These are phyloP conservation scores for Sorghum bicolor DNA, from an alignment of 176 grass and related monocot species.

Conservation along the genomic window DNA sequence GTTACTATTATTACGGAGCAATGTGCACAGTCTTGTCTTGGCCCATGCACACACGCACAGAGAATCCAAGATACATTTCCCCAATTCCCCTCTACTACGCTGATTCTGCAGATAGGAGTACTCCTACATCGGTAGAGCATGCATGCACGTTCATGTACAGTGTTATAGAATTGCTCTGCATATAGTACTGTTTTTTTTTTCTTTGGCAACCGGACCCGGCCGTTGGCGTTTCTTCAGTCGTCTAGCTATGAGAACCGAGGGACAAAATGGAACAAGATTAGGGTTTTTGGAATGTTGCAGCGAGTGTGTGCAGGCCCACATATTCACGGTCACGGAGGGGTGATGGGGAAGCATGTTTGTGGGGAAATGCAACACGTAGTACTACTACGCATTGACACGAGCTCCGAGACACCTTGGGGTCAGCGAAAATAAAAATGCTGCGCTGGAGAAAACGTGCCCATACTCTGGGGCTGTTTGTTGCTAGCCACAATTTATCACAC, in stretches of 20 bases:
- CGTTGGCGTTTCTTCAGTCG: background rate
- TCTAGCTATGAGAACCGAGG: background rate
- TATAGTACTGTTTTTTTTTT: background rate
- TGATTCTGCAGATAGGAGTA: background rate
- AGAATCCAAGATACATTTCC: background rate
- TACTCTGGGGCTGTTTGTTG: too few relatives aligned
- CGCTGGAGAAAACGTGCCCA: background rate
- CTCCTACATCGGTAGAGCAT: background rate
- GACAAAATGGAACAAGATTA: conserved; percentile 11
- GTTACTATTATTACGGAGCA: conserved; percentile 17
- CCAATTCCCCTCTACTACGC: background rate
- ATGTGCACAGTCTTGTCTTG: conserved; percentile 14
- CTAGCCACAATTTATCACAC: too few relatives aligned
- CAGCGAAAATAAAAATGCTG: background rate
- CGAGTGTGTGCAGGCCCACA: background rate
- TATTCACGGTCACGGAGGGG: conserved; percentile 12
- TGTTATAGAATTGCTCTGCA: background rate
- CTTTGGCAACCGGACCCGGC: background rate
- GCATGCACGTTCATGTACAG: background rate
- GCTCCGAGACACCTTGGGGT: conserved; percentile 34
- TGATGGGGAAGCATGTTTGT: conserved; percentile 36
- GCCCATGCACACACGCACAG: background rate
- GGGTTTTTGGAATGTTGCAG: conserved; percentile 22
- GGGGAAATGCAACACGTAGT: conserved; percentile 42
- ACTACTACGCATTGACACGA: conserved; percentile 37